Conservation (phyloP, 345 rosid genomes). For the Tarenaya hassleriana region DNA sequence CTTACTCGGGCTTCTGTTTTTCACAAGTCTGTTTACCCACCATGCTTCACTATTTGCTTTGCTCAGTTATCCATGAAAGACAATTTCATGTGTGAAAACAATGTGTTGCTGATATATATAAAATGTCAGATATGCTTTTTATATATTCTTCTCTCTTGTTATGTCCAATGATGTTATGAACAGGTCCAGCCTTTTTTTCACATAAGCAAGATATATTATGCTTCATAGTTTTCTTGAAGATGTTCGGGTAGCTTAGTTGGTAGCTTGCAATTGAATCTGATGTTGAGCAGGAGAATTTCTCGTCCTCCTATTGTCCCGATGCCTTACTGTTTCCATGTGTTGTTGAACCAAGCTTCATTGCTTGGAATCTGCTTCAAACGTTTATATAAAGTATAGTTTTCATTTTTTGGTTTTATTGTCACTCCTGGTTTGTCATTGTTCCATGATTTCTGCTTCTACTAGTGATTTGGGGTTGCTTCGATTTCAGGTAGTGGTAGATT, state of each 20-base stretch:
- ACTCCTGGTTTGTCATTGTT: slow-evolving; percentile 1
- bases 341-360: not conserved
- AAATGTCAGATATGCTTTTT: too few relatives aligned
- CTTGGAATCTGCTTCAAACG: slow-evolving; percentile 1
- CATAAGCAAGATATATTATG: not conserved
- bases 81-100: too few relatives aligned
- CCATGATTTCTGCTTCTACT: slow-evolving; percentile 7
- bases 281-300: not conserved
- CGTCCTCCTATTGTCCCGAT: not conserved
- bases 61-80: too few relatives aligned
- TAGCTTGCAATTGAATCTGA: slow-evolving; percentile 2
- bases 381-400: not conserved
- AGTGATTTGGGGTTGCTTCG: not conserved
- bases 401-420: not conserved
- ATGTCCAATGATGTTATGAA: not conserved
- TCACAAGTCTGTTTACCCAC: slow-evolving; percentile 1
- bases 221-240: slow-evolving; percentile 8
- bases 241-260: slow-evolving; percentile 6
- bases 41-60: not conserved
- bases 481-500: slow-evolving; percentile 88
- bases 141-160: too few relatives aligned
- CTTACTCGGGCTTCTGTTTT: slow-evolving; percentile 17
- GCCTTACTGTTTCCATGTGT: not conserved
- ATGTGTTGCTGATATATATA: too few relatives aligned
- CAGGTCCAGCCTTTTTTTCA: not conserved